These are phyloP conservation scores for Acrodontium crateriforme DNA, from an alignment of 2,329 filamentous ascomycete species.

Conservation along the genomic window DNA sequence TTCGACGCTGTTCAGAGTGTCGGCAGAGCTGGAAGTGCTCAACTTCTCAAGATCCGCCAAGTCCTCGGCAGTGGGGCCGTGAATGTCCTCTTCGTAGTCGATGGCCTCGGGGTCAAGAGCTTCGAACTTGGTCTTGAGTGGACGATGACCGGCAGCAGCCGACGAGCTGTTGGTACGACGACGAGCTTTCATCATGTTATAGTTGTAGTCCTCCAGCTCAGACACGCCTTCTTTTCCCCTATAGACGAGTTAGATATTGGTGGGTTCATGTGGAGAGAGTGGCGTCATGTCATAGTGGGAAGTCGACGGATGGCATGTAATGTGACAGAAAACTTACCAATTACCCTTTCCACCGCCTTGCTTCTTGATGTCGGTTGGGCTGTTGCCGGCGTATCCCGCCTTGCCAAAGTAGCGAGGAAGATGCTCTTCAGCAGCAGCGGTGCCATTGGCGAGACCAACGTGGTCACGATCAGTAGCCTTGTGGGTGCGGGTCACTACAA, in stretches of 20 bases:
- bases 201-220: slow-evolving; percentile 71
- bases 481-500: slow-evolving; percentile 87
- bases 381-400: slow-evolving; percentile 61
- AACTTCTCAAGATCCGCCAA: slow-evolving; percentile 34
- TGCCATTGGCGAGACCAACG: slow-evolving; percentile 62
- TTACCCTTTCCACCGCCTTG: slow-evolving; percentile 85
- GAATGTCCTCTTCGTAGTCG: slow-evolving; percentile 57
- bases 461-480: slow-evolving; percentile 93
- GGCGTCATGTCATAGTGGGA: not conserved
- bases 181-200: slow-evolving; percentile 72
- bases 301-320: slow-evolving; percentile 3
- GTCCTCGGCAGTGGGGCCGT: slow-evolving; percentile 51
- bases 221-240: slow-evolving; percentile 70
- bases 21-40: slow-evolving; percentile 29
- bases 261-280: not conserved
- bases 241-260: slow-evolving; percentile 1
- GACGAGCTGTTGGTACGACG: slow-evolving; percentile 86
- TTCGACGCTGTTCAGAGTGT: slow-evolving; percentile 47
- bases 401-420: slow-evolving; percentile 91
- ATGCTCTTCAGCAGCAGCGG: slow-evolving; percentile 53
- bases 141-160: slow-evolving; percentile 52
- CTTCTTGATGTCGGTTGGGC: slow-evolving; percentile 95
- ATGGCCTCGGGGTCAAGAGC: slow-evolving; percentile 79
- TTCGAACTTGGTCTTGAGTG: slow-evolving; percentile 97
- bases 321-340: slow-evolving; percentile 49